Evolutionary conservation across 2,329 filamentous ascomycete species (phyloP).

Genomic region (Cadophora sp.): DNA sequence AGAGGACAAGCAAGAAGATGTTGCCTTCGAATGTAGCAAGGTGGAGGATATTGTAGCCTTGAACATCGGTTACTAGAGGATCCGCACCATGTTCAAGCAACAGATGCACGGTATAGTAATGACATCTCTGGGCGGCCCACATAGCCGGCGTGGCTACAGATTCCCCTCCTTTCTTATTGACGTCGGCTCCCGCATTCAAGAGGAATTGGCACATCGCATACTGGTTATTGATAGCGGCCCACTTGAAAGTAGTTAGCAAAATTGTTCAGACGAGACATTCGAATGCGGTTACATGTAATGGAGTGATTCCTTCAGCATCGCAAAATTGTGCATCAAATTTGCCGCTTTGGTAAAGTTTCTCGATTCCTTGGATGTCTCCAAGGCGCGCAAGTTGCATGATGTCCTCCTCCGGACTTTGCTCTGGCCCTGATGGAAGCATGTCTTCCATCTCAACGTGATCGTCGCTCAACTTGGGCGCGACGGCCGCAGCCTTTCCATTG

Average conservation of each 20-base stretch:
- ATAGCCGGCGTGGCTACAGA: conserved; percentile 92
- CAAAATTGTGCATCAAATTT: conserved; percentile 82
- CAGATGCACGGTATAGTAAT: conserved; percentile 95
- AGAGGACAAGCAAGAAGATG: conserved; percentile 83
- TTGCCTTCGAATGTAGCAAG: conserved; percentile 98
- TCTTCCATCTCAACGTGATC: conserved; percentile 45
- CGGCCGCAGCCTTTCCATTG: conserved; percentile 59
- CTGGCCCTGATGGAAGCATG: conserved; percentile 38
- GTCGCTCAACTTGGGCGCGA: conserved; percentile 60
- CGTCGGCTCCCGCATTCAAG: conserved; percentile 77
- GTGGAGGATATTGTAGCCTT: conserved; percentile 98
- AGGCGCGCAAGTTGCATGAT: conserved; percentile 94
- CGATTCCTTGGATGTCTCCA: conserved; percentile 85
- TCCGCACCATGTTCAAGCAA: conserved; percentile 92
- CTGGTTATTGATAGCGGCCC: conserved; percentile 99
- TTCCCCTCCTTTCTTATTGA: conserved; percentile 95
- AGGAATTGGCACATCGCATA: conserved; percentile 97
- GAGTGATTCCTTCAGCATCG: conserved; percentile 94
- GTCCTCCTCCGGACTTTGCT: conserved; percentile 65
- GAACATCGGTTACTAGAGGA: conserved; percentile 87
- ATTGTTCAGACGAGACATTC: neutral
- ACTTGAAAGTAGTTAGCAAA: conserved; percentile 59
- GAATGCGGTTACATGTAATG: conserved; percentile 77
- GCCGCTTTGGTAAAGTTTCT: conserved; percentile 85
- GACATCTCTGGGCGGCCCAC: conserved; percentile 95